Conservation (phyloP, 225 moss, liverwort and hornwort species). For the Bryum argenteum region DNA sequence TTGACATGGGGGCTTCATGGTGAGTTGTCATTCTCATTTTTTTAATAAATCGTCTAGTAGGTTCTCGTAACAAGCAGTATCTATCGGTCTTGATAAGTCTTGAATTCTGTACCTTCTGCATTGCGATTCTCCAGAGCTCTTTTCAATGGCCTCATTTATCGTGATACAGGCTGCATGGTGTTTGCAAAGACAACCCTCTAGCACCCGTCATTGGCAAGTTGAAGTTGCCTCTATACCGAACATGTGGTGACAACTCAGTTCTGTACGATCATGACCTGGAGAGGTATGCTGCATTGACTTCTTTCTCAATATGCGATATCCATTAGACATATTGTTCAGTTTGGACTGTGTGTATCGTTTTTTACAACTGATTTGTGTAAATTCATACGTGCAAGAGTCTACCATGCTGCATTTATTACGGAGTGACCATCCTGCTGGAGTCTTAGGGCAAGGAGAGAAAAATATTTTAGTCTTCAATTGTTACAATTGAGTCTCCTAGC, state of each 20-base stretch:
- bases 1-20: constrained; percentile 99
- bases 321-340: not conserved
- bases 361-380: not conserved
- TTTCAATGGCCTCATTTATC: constrained; percentile 15
- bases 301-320: constrained; percentile 2
- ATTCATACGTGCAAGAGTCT: not conserved
- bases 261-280: constrained; percentile 97
- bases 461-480: not conserved
- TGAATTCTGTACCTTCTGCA: constrained; percentile 17
- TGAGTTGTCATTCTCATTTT: constrained; percentile 37
- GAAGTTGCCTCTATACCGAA: constrained; percentile 82
- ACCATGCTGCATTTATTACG: not conserved
- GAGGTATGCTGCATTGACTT: constrained; percentile 52
- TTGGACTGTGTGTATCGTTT: not conserved
- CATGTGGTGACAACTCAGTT: constrained; percentile 95
- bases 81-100: not conserved
- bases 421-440: constrained; percentile 1
- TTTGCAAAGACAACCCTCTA: constrained; percentile 91
- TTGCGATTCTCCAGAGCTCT: not conserved
- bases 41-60: constrained; percentile 9
- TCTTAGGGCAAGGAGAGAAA: not conserved
- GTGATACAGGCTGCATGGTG: constrained; percentile 86
- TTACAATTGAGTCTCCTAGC: not conserved
- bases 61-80: not conserved
- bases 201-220: constrained; percentile 83